Conservation (phyloP, 1,139 yeast species). For the Hemisphaericaspora xylofermentans region DNA sequence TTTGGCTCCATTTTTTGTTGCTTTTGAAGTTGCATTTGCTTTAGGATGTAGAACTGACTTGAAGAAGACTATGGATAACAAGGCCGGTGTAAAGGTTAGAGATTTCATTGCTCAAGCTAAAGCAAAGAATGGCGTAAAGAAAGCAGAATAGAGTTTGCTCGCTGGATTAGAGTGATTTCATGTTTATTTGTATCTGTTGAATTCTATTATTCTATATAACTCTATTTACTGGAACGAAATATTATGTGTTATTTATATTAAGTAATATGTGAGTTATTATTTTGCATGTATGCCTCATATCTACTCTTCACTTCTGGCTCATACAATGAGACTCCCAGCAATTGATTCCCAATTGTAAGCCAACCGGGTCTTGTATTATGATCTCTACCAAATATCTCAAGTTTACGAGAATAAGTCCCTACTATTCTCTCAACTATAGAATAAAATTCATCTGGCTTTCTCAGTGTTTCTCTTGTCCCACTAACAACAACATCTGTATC, state of each 20-base stretch:
- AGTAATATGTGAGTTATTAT: background rate
- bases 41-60: conserved; percentile 61
- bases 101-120: conserved; percentile 21
- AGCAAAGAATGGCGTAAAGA: conserved; percentile 5
- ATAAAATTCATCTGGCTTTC: conserved; percentile 89
- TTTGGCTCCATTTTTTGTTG: conserved; percentile 86
- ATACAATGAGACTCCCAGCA: conserved; percentile 56
- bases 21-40: conserved; percentile 70
- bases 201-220: background rate
- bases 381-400: conserved; percentile 86
- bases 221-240: background rate
- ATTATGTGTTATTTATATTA: background rate
- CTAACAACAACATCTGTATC: conserved; percentile 82
- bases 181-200: background rate
- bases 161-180: background rate
- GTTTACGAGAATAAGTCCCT: conserved; percentile 70
- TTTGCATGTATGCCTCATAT: conserved; percentile 25
- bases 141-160: background rate
- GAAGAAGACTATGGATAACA: conserved; percentile 52
- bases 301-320: conserved; percentile 56
- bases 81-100: conserved; percentile 41
- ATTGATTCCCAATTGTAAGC: conserved; percentile 86
- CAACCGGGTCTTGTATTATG: conserved; percentile 88
- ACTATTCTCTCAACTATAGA: conserved; percentile 84
- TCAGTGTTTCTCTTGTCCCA: conserved; percentile 80